These are phyloP conservation scores for Colletotrichum plurivorum DNA, from an alignment of 2,329 filamentous ascomycete genomes.

Conservation along the genomic window DNA sequence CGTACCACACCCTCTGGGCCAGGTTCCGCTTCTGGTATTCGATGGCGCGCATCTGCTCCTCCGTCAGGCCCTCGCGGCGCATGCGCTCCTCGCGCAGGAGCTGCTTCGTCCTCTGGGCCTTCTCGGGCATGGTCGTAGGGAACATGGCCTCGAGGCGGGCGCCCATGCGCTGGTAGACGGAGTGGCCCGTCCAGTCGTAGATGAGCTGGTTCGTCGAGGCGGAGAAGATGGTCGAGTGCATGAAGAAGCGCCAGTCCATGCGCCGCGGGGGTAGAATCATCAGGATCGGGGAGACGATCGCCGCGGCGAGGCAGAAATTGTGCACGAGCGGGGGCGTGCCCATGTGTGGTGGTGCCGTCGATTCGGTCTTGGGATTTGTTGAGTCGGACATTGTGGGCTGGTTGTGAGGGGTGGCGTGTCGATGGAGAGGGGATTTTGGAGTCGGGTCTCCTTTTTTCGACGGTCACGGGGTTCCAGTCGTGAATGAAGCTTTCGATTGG, in stretches of 20 bases:
- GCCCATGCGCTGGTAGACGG: conserved; percentile 63
- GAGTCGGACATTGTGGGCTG: conserved; percentile 33
- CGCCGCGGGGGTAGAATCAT: conserved; percentile 67
- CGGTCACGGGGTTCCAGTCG: too few species aligned
- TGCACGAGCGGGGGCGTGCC: conserved; percentile 56
- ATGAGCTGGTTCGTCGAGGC: conserved; percentile 69
- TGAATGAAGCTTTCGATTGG: too few species aligned
- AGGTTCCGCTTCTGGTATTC: conserved; percentile 46
- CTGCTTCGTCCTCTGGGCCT: conserved; percentile 62
- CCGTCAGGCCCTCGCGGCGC: conserved; percentile 39
- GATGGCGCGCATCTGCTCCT: conserved; percentile 45
- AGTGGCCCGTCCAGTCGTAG: conserved; percentile 70
- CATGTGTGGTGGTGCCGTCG: conserved; percentile 7
- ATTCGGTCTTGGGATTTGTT: conserved; percentile 30
- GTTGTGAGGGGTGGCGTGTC: neutral
- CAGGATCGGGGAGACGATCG: conserved; percentile 61
- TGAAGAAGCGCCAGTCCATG: conserved; percentile 64
- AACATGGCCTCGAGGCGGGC: conserved; percentile 61
- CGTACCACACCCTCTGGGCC: conserved; percentile 70
- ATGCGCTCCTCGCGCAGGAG: conserved; percentile 56
- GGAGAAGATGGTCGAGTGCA: conserved; percentile 65
- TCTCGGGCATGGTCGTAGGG: conserved; percentile 70
- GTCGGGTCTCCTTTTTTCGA: neutral
- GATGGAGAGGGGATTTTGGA: neutral
- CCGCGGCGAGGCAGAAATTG: conserved; percentile 63